Evolutionary conservation across 768 basidiomycete genomes (phyloP).

Genomic region (Cystofilobasidium bisporidii): DNA sequence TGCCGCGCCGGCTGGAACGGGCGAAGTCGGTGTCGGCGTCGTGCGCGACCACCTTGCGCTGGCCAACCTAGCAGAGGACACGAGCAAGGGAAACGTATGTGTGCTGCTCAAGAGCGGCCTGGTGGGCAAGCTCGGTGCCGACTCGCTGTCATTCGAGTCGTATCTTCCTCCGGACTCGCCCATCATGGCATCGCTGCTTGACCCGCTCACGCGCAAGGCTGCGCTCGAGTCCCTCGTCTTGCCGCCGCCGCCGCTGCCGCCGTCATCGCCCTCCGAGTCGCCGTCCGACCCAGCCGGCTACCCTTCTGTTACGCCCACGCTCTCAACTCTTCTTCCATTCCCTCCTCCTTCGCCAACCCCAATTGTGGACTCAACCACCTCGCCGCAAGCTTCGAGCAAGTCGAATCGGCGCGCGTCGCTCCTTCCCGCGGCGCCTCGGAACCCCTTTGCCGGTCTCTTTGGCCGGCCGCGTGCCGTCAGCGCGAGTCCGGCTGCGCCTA

Average conservation of each 20-base stretch:
- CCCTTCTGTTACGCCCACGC: slow-evolving; percentile 33
- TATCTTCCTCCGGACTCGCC: slow-evolving; percentile 15
- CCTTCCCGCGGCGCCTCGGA: slow-evolving; percentile 34
- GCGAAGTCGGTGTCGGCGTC: slow-evolving; percentile 56
- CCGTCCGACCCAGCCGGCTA: slow-evolving; percentile 26
- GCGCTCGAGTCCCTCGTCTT: background rate
- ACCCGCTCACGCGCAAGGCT: slow-evolving; percentile 5
- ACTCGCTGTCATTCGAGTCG: slow-evolving; percentile 13
- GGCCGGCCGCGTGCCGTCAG: slow-evolving; percentile 39
- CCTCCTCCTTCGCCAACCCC: slow-evolving; percentile 40
- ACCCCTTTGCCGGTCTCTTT: slow-evolving; percentile 75
- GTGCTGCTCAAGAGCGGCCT: slow-evolving; percentile 56
- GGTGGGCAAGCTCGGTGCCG: slow-evolving; percentile 57
- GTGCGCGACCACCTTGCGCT: slow-evolving; percentile 74
- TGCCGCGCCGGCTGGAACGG: background rate
- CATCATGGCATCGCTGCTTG: slow-evolving; percentile 9
- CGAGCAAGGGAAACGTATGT: background rate
- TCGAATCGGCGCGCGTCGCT: slow-evolving; percentile 21
- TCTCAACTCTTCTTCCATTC: slow-evolving; percentile 24
- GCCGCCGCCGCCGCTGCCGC: background rate
- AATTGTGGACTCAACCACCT: background rate
- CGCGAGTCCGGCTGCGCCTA: slow-evolving; percentile 34
- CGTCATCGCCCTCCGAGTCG: background rate
- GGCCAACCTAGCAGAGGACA: slow-evolving; percentile 44
- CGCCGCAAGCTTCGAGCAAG: background rate